Conservation (phyloP, 1,284 basidiomycete species). For the Rhodotorula sp. region DNA sequence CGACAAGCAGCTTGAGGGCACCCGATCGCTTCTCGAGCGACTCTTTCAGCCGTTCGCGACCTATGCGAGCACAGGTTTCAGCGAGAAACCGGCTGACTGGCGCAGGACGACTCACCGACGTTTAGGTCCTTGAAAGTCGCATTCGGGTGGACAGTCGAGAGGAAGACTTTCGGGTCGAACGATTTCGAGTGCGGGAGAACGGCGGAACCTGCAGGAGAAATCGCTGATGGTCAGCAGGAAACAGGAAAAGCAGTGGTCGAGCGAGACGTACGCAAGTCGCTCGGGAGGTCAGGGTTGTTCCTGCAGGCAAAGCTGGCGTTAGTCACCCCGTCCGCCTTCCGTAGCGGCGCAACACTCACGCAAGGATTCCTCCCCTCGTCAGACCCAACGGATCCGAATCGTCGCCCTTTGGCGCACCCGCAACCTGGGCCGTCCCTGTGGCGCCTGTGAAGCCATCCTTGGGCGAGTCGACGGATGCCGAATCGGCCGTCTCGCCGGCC, state of each 20-base stretch:
- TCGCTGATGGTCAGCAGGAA: neutral
- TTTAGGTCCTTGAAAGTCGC: slow-evolving; percentile 90
- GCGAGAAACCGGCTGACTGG: neutral
- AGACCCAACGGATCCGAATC: slow-evolving; percentile 50
- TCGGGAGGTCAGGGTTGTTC: slow-evolving; percentile 31
- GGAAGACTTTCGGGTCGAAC: slow-evolving; percentile 92
- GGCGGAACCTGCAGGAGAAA: slow-evolving; percentile 31
- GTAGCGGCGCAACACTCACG: slow-evolving; percentile 24
- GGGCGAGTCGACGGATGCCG: slow-evolving; percentile 17
- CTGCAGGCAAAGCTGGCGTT: slow-evolving; percentile 16
- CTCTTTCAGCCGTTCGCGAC: slow-evolving; percentile 45
- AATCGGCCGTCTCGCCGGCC: slow-evolving; percentile 21
- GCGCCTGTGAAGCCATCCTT: neutral
- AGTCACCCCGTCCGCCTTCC: neutral
- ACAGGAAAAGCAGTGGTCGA: neutral
- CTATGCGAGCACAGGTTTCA: neutral
- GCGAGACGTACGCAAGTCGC: slow-evolving; percentile 28
- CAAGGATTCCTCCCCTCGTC: slow-evolving; percentile 35
- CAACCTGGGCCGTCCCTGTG: slow-evolving; percentile 6
- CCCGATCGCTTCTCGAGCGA: slow-evolving; percentile 86
- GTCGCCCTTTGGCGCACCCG: slow-evolving; percentile 34
- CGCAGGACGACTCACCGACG: slow-evolving; percentile 52
- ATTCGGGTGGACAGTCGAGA: slow-evolving; percentile 89
- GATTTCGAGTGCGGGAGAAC: slow-evolving; percentile 85
- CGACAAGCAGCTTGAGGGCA: slow-evolving; percentile 88